Evolutionary conservation across 176 grass and related monocot species (phyloP), one percentile per base, ranked within the genome.

Genomic region (Stipa capillata): DNA sequence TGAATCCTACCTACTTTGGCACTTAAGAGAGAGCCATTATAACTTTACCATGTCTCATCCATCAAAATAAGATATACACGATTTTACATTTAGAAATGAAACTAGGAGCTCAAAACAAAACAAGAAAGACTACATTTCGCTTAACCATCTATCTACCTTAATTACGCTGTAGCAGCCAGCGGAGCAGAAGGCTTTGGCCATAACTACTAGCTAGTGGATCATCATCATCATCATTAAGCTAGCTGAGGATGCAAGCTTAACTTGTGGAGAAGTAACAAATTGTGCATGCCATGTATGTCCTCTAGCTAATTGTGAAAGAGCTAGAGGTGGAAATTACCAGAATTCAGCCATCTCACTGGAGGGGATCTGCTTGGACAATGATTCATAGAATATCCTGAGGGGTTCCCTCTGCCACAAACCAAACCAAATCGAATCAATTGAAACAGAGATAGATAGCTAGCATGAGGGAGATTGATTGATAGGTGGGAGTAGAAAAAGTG

Each of bases 361-460:
- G 39, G 94, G 94, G 73, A 94, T 98, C 90, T 98, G 92, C 78
- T 89, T 85, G 57, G 90, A 93, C 55, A 98, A 32, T 23, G 90
- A 94, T 78, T 98, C 87, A 29, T 98, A 98, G 83, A 98, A 98
- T 78, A 98, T 98, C 82, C 95, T 73, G 48, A 98, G 89, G 15
- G 95, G 95, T 72, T 98, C 90, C 50, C 87, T 98, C 90, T 94
- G 85, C 8, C 27, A 69, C 3, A 70, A 35, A 79, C 45, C 18
- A 52, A 51, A 72, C n/a, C 2, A 5, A 0, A 14, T 63, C 8
- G 50, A 41, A 47, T 47, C 29, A 7, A n/a, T 7, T 36, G 27
- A 41, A 23, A 71, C 18, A 11, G 23, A 48, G 31, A 6, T 33
- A 74, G 14, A 16, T 50, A 69, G 11, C 23, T n/a, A 25, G 11